Evolutionary conservation across 768 basidiomycete species (phyloP).

Genomic region (Phylloporus arenicola): DNA sequence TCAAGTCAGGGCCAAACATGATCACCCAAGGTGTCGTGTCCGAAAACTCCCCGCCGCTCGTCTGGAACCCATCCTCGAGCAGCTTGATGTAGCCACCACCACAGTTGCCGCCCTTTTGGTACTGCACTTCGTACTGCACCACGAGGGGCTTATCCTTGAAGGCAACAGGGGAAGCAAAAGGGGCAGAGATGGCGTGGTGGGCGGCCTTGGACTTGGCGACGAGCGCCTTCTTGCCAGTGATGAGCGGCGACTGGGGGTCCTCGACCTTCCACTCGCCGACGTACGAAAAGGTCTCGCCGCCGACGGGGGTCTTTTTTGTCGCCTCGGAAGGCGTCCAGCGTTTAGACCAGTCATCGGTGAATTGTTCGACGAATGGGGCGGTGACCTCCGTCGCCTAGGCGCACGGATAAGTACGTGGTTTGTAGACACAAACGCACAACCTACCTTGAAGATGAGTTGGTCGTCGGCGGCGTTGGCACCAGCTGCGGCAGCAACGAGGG

Average conservation of each 20-base stretch:
- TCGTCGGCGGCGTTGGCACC: conserved; percentile 57
- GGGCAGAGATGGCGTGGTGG: conserved; percentile 97
- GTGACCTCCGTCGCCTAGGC: conserved; percentile 68
- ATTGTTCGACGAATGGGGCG: conserved; percentile 94
- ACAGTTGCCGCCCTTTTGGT: conserved; percentile 98
- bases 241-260: conserved; percentile 68
- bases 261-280: conserved; percentile 98
- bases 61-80: conserved; percentile 90
- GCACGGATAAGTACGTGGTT: conserved; percentile 1
- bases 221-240: conserved; percentile 85
- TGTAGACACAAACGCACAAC: conserved; percentile 21
- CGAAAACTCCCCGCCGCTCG: conserved; percentile 86
- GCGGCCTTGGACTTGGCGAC: conserved; percentile 97
- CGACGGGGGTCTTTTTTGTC: conserved; percentile 95
- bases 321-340: conserved; percentile 97
- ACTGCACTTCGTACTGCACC: conserved; percentile 98
- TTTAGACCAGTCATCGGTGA: conserved; percentile 82
- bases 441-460: conserved; percentile 64
- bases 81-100: conserved; percentile 99
- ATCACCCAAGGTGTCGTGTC: conserved; percentile 92
- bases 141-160: conserved; percentile 84
- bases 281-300: conserved; percentile 94
- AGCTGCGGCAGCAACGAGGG: conserved; percentile 63
- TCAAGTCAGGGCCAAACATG: conserved; percentile 98
- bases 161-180: conserved; percentile 72